Conservation (phyloP, 495 filamentous ascomycete species). For the Penicillium fimorum region DNA sequence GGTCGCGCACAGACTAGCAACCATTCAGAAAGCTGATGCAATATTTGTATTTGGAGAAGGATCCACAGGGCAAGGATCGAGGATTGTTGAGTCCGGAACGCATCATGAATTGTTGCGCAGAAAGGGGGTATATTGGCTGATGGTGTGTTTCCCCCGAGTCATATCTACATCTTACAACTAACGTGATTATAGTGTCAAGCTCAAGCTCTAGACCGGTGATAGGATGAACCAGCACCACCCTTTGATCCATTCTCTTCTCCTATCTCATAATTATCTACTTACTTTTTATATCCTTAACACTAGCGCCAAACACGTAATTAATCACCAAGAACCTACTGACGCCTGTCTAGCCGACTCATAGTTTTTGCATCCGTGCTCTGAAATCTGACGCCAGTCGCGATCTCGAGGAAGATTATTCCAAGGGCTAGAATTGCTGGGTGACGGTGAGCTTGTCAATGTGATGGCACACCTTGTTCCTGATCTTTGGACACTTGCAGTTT, state of each 20-base stretch:
- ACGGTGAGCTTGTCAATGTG: no score
- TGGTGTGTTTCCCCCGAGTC: not conserved
- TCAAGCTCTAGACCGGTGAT: not conserved
- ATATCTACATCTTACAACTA: not conserved
- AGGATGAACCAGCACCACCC: no score
- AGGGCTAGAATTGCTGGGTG: no score
- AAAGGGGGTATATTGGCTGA: constrained; percentile 5
- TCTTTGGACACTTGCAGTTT: no score
- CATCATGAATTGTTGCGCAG: constrained; percentile 35
- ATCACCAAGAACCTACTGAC: no score
- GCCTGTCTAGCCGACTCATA: no score
- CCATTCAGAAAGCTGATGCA: constrained; percentile 67
- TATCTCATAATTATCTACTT: not conserved
- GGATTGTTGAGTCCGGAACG: constrained; percentile 60
- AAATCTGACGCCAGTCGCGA: no score
- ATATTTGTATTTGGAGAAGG: constrained; percentile 62
- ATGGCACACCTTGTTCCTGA: no score
- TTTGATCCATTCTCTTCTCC: no score
- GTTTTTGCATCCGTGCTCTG: no score
- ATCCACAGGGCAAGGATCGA: constrained; percentile 40
- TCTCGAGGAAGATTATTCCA: no score
- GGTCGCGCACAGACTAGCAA: constrained; percentile 71
- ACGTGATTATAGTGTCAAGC: constrained; percentile 3
- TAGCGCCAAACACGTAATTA: no score
- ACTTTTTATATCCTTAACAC: not conserved